Percentiles rank a stretch among this genome's conserved stretches.
Conservation (phyloP, 345 rosid species). For the Draba incana region DNA sequence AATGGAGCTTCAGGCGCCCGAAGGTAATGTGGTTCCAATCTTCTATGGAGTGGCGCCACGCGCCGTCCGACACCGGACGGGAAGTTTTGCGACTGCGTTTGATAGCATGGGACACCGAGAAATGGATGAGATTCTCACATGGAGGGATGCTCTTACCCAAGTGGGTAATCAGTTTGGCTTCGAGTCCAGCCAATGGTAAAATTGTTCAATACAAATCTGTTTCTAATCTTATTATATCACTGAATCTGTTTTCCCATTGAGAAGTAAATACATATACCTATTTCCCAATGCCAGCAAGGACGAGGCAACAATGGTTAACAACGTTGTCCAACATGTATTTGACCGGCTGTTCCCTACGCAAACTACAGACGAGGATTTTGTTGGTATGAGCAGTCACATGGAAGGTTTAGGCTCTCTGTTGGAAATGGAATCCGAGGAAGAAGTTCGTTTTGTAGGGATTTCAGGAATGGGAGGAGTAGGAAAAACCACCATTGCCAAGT, state of each 20-base stretch:
- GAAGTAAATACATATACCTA: neutral
- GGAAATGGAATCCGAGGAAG: conserved; percentile 5
- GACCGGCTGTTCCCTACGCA: neutral
- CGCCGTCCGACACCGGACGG: neutral
- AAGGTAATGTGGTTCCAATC: neutral
- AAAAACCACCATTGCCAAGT: conserved; percentile 12
- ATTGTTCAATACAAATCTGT: neutral
- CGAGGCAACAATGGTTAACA: conserved; percentile 8
- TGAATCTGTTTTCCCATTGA: neutral
- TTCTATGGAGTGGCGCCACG: neutral
- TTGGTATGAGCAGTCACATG: conserved; percentile 16
- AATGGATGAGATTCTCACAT: neutral
- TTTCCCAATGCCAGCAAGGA: neutral
- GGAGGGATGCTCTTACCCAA: neutral
- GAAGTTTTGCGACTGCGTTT: neutral
- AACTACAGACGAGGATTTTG: neutral
- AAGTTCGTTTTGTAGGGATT: conserved; percentile 15
- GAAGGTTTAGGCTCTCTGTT: conserved; percentile 3
- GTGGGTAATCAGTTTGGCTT: neutral
- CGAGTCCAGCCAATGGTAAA: neutral
- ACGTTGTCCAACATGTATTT: neutral
- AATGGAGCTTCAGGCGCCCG: neutral
- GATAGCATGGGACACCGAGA: neutral
- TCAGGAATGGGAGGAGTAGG: conserved; percentile 8
- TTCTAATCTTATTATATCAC: neutral